Evolutionary conservation across 345 rosid genomes (phyloP).

Genomic region (Arabis alpina): DNA sequence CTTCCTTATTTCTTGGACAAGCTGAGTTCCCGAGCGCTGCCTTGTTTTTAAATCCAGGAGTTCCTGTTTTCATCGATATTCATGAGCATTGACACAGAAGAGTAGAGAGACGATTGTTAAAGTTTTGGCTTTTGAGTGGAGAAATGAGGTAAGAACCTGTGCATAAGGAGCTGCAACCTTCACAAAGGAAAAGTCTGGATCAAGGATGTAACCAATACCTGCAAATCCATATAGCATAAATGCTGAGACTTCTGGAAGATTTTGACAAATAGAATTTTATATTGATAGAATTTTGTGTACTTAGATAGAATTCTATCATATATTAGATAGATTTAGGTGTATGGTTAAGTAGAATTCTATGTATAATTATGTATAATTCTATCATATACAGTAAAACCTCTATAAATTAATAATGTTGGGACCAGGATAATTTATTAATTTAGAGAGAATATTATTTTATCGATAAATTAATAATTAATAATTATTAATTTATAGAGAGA

Average conservation of each 20-base stretch:
- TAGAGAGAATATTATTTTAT: no score
- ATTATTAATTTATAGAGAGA: no score
- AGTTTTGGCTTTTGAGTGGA: slow-evolving; percentile 9
- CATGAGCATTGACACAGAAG: slow-evolving; percentile 20
- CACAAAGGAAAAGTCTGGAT: slow-evolving; percentile 82
- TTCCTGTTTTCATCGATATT: slow-evolving; percentile 56
- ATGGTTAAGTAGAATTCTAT: no score
- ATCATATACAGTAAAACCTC: no score
- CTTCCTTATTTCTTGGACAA: slow-evolving; percentile 80
- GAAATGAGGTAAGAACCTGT: slow-evolving; percentile 53
- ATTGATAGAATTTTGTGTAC: background rate
- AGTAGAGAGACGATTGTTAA: background rate
- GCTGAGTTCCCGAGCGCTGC: slow-evolving; percentile 55
- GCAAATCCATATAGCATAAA: slow-evolving; percentile 34
- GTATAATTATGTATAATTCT: no score
- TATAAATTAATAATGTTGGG: no score
- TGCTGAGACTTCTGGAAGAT: background rate
- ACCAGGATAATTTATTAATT: no score
- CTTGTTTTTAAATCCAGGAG: slow-evolving; percentile 71
- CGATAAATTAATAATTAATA: no score
- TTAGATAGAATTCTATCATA: no score
- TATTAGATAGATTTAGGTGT: no score
- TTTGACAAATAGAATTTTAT: background rate
- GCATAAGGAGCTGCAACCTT: slow-evolving; percentile 95
- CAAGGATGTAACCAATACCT: slow-evolving; percentile 88